These are phyloP conservation scores for Corymbia citriodora DNA, from an alignment of 441 rosid species.

Conservation along the genomic window DNA sequence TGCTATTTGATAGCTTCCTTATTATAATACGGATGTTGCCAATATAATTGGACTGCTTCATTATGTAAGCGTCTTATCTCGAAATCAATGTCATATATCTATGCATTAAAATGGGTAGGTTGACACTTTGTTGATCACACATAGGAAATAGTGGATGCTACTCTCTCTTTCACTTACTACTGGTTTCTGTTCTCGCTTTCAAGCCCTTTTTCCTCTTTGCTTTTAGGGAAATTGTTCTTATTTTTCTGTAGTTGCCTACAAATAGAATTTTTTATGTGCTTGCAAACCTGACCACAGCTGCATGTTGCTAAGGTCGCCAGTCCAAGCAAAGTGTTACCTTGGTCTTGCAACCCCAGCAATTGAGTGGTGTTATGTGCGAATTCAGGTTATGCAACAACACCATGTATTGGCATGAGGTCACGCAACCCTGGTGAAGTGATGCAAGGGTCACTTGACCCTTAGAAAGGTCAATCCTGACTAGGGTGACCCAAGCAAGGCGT, in stretches of 20 bases:
- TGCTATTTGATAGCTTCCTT: too few relatives aligned
- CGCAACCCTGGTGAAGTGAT: not conserved
- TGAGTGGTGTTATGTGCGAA: fast-evolving
- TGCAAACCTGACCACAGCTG: not conserved
- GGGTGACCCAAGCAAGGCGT: too few relatives aligned
- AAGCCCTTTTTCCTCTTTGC: not conserved
- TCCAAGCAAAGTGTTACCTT: too few relatives aligned
- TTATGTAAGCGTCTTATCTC: too few relatives aligned
- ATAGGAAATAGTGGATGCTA: too few relatives aligned
- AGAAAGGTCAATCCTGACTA: too few relatives aligned
- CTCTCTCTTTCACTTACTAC: not conserved
- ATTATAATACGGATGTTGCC: too few relatives aligned
- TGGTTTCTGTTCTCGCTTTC: not conserved
- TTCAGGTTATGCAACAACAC: not conserved
- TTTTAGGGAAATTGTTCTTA: not conserved
- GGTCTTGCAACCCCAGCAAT: not conserved
- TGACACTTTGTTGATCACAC: too few relatives aligned
- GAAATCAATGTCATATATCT: too few relatives aligned
- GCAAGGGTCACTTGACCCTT: not conserved
- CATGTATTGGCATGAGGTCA: not conserved
- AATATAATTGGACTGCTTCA: too few relatives aligned
- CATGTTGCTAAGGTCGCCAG: not conserved
- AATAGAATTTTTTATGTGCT: not conserved
- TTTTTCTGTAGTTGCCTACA: not conserved
- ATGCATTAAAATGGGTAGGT: too few relatives aligned